These are phyloP conservation scores for Hygrophoropsis aurantiaca DNA, from an alignment of 768 basidiomycete species.

Conservation along the genomic window DNA sequence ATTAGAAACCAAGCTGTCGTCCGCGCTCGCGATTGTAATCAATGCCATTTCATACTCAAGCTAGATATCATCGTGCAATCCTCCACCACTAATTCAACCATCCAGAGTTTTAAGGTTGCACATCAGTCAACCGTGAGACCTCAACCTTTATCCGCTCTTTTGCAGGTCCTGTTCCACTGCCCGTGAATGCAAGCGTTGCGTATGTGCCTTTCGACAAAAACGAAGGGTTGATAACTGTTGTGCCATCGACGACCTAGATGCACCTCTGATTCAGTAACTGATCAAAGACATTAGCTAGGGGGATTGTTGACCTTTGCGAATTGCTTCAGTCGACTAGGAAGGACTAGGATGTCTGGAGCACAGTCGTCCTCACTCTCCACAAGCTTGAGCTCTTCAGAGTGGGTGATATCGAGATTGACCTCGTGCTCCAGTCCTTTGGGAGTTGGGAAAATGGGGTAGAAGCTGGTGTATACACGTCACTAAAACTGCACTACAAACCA, in stretches of 20 bases:
- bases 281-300: no score
- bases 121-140: conserved; percentile 23
- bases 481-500: neutral
- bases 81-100: no score
- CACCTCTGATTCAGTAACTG: no score
- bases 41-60: no score
- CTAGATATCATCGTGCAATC: no score
- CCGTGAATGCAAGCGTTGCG: conserved; percentile 40
- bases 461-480: conserved; percentile 46
- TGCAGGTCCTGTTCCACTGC: conserved; percentile 22
- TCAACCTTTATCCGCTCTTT: conserved; percentile 27
- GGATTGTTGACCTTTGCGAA: conserved; percentile 89
- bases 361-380: conserved; percentile 36
- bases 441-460: conserved; percentile 93
- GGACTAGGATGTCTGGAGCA: conserved; percentile 81
- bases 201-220: conserved; percentile 64
- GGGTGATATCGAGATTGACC: conserved; percentile 88
- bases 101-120: no score
- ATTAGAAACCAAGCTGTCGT: no score
- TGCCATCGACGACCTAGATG: conserved; percentile 70
- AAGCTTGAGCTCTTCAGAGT: conserved; percentile 51
- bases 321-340: conserved; percentile 87
- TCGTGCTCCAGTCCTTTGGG: conserved; percentile 73
- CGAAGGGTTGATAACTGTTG: conserved; percentile 84
- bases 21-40: no score